Evolutionary conservation across 345 rosid genomes (phyloP).

Genomic region (Eucalyptus cloeziana): DNA sequence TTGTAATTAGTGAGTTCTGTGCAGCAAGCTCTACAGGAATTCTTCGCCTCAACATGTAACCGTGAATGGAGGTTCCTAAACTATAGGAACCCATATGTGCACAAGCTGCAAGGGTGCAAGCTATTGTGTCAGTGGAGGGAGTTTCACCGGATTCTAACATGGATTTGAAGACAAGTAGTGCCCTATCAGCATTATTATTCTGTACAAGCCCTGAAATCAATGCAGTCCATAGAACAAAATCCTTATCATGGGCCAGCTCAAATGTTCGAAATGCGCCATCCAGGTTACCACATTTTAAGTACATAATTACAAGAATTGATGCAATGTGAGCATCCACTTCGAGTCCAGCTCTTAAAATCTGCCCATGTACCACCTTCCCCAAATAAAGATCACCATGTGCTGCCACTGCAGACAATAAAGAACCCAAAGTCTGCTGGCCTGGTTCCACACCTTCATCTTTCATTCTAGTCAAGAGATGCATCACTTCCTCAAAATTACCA

Average conservation of each 20-base stretch:
- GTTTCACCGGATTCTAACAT: slow-evolving; percentile 36
- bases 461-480: slow-evolving; percentile 29
- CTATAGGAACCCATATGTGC: slow-evolving; percentile 39
- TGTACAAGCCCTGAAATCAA: slow-evolving; percentile 77
- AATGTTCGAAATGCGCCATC: slow-evolving; percentile 33
- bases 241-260: slow-evolving; percentile 23
- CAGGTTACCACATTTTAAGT: slow-evolving; percentile 45
- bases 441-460: slow-evolving; percentile 20
- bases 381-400: slow-evolving; percentile 17
- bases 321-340: slow-evolving; percentile 35
- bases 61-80: slow-evolving; percentile 58
- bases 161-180: slow-evolving; percentile 28
- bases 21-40: slow-evolving; percentile 31
- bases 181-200: slow-evolving; percentile 43
- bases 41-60: slow-evolving; percentile 37
- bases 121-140: slow-evolving; percentile 48
- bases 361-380: slow-evolving; percentile 51
- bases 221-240: slow-evolving; percentile 64
- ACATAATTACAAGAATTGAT: slow-evolving; percentile 54
- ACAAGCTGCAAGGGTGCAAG: slow-evolving; percentile 58
- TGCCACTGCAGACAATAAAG: slow-evolving; percentile 21
- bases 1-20: slow-evolving; percentile 59
- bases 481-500: slow-evolving; percentile 18
- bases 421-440: slow-evolving; percentile 37
- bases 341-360: slow-evolving; percentile 32